Percentiles rank a stretch among this genome's conserved stretches.
These are phyloP conservation scores for Bromus sterilis DNA, from an alignment of 176 grass and related monocot species.

Conservation along the genomic window DNA sequence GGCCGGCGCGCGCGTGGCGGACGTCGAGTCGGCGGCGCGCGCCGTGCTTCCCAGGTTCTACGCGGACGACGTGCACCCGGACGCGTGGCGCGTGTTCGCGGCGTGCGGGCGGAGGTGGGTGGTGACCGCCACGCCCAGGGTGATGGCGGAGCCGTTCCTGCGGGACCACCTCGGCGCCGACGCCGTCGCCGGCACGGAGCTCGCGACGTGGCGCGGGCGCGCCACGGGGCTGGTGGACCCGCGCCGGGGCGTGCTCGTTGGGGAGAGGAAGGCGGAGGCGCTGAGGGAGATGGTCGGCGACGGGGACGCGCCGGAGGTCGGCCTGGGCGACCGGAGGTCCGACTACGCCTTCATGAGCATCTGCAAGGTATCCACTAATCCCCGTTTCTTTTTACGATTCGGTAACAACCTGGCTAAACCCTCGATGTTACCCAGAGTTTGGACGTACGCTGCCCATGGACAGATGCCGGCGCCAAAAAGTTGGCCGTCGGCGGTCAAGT, in stretches of 20 bases:
- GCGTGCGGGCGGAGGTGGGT: constrained; percentile 15
- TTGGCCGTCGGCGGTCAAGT: neutral
- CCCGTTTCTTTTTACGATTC: no score
- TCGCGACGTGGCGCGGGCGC: constrained; percentile 28
- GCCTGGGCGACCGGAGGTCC: constrained; percentile 27
- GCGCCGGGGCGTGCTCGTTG: constrained; percentile 28
- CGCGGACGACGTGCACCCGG: constrained; percentile 35
- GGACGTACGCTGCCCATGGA: neutral
- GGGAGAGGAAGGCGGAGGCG: constrained; percentile 26
- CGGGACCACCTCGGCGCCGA: constrained; percentile 43
- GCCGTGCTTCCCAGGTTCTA: constrained; percentile 76
- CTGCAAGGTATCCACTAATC: constrained; percentile 31
- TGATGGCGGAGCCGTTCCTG: constrained; percentile 75
- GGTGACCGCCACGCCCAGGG: constrained; percentile 31
- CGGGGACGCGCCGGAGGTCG: constrained; percentile 29
- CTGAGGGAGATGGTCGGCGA: constrained; percentile 19
- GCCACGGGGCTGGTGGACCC: constrained; percentile 28
- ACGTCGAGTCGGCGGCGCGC: constrained; percentile 51
- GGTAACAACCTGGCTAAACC: no score
- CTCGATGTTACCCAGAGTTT: no score
- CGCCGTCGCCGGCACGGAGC: constrained; percentile 47
- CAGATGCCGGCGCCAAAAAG: neutral
- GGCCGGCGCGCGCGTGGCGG: constrained; percentile 39
- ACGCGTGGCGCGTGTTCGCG: constrained; percentile 39
- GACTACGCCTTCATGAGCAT: constrained; percentile 52